Base-by-base conservation (phyloP, 305 asterid species). In the Withania somnifera region DNA sequence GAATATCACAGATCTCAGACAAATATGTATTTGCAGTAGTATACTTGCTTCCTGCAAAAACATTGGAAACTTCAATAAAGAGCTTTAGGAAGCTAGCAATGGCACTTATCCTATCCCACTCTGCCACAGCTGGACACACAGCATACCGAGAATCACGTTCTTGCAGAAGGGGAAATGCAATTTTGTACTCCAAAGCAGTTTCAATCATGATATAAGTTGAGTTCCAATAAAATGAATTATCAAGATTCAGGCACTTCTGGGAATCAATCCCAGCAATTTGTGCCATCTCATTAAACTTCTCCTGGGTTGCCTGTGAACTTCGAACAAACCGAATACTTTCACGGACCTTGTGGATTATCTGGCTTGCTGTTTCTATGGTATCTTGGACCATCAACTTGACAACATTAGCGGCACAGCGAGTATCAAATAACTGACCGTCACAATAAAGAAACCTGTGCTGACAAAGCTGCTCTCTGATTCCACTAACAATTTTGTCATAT, bases 391-490 rank as follows among this genome's bases (percentile, higher is more conserved):
- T 84, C 86, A 88, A 81, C 90, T 88, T 96, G 81, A 94, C 91
- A 51, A 97, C 90, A 84, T 94, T 89, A 79, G 97, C 95, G 30
- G 94, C 98, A 86, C 98, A 94, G 10, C 97, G 89, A 54, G 92
- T 93, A 82, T 92, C 98, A 86, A 96, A 92, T 45, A 96, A 87
- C 80, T 94, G 94, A 24, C 99, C 99, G 79, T 94, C 97, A 80
- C 97, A 93, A 89, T 93, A 86, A 32, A 96, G 97, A 84, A 90
- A 92, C 84, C 91, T 88, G 81, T 91, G 92, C 86, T 93, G 95
- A 84, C 94, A 89, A 76, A 95, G 90, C 69, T 90, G 94, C 85
- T 94, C 97, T 75, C 97, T 88, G 82, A 95, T 89, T 88, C 86
- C 88, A 76, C 85, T 79, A 47, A 93, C 89, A 87, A 89, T 83